Evolutionary conservation across 805 yeast species (phyloP).

Genomic region (Candida nonsorbophila): DNA sequence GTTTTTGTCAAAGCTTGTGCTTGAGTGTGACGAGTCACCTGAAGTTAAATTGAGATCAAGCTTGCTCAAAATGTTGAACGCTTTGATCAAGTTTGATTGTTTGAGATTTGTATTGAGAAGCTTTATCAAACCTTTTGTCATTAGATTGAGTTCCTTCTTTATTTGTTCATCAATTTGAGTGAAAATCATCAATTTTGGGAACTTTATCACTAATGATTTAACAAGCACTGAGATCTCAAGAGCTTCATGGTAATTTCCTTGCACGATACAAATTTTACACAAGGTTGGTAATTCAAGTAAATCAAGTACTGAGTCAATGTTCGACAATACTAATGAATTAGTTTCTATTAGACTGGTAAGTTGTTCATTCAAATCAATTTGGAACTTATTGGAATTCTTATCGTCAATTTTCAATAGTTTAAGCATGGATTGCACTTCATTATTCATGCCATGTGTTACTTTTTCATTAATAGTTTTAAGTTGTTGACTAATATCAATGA

Average conservation of each 20-base stretch:
- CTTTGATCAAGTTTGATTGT: conserved; percentile 73
- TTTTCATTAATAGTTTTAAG: conserved; percentile 26
- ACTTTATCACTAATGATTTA: conserved; percentile 62
- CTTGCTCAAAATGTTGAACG: conserved; percentile 68
- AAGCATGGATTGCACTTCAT: conserved; percentile 10
- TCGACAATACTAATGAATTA: conserved; percentile 41
- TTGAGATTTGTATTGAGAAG: conserved; percentile 71
- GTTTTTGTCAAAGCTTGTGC: conserved; percentile 38
- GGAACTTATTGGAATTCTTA: conserved; percentile 6
- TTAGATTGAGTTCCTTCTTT: conserved; percentile 49
- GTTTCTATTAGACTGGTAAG: conserved; percentile 14
- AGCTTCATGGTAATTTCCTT: conserved; percentile 87
- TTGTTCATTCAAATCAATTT: conserved; percentile 16
- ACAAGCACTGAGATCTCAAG: conserved; percentile 76
- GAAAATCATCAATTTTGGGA: conserved; percentile 55
- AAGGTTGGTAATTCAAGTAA: conserved; percentile 80
- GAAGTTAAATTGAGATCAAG: conserved; percentile 64
- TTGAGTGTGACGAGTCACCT: conserved; percentile 65
- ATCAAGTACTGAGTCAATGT: conserved; percentile 69
- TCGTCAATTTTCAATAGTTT: conserved; percentile 5
- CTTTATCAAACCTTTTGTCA: conserved; percentile 68
- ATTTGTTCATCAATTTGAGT: conserved; percentile 46
- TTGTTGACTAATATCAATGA: conserved; percentile 36
- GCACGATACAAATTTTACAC: conserved; percentile 74
- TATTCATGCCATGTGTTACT: conserved; percentile 11